Evolutionary conservation across 1,139 yeast species (phyloP).

Genomic region (Suhomyces chickasaworum): DNA sequence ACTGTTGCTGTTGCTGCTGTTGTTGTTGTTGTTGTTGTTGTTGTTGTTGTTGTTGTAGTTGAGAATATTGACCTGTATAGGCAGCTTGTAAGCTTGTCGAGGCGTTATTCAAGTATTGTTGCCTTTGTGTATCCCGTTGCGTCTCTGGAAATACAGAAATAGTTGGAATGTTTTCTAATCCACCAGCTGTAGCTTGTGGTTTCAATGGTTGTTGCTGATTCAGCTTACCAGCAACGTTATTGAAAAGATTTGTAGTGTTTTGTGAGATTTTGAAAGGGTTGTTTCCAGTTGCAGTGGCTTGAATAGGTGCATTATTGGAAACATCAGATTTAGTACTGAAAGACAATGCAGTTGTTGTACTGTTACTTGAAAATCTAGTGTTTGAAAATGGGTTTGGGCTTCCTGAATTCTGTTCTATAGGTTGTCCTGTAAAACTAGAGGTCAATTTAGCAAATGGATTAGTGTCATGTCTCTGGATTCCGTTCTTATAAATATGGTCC

Average conservation of each 20-base stretch:
- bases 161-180: conserved; percentile 62
- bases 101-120: conserved; percentile 42
- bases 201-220: conserved; percentile 32
- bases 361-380: conserved; percentile 38
- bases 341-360: conserved; percentile 41
- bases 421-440: conserved; percentile 23
- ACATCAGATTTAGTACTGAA: conserved; percentile 21
- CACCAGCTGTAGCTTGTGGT: conserved; percentile 66
- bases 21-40: conserved; percentile 12
- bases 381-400: conserved; percentile 54
- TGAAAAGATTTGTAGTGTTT: conserved; percentile 38
- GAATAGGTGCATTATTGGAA: conserved; percentile 21
- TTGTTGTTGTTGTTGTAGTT: conserved; percentile 10
- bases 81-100: conserved; percentile 22
- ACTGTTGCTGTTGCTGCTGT: conserved; percentile 7
- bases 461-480: conserved; percentile 34
- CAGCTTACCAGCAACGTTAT: conserved; percentile 24
- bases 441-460: conserved; percentile 45
- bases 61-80: conserved; percentile 9
- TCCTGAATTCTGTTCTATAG: conserved; percentile 20
- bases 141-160: conserved; percentile 69
- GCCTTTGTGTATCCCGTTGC: conserved; percentile 42
- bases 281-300: conserved; percentile 39
- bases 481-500: conserved; percentile 9
- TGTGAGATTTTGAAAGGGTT: conserved; percentile 50